Evolutionary conservation across 176 grass and related monocot genomes (phyloP).

Genomic region (Urochloa ruziziensis): DNA sequence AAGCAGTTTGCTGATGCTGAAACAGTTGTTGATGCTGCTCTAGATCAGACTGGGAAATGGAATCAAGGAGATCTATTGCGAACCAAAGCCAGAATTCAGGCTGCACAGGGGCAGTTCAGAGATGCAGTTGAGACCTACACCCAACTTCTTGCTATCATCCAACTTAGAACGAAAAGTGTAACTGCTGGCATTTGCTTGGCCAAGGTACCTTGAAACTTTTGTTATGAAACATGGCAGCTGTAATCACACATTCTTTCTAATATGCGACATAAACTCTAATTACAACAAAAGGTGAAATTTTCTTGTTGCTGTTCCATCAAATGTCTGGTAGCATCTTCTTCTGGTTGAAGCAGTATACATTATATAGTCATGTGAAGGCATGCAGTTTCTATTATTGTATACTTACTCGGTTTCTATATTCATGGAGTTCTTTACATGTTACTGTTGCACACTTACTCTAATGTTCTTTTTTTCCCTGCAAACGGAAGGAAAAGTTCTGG

Average conservation of each 20-base stretch:
- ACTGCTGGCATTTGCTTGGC: slow-evolving; percentile 49
- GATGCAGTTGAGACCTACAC: slow-evolving; percentile 83
- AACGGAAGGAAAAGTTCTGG: background rate
- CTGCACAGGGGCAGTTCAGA: slow-evolving; percentile 62
- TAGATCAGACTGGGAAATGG: slow-evolving; percentile 92
- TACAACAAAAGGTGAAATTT: slow-evolving; percentile 1
- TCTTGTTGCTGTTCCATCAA: background rate
- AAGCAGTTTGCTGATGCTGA: slow-evolving; percentile 75
- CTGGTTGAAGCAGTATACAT: background rate
- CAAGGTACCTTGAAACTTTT: slow-evolving; percentile 57
- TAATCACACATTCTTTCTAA: slow-evolving; percentile 22
- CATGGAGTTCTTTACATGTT: background rate
- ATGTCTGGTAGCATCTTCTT: slow-evolving; percentile 11
- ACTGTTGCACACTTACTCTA: background rate
- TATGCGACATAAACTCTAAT: background rate
- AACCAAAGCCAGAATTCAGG: slow-evolving; percentile 90
- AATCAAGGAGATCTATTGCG: slow-evolving; percentile 60
- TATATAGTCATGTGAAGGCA: slow-evolving; percentile 8
- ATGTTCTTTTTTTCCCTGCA: background rate
- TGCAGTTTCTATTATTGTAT: background rate
- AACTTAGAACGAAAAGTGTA: slow-evolving; percentile 67
- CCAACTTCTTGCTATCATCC: slow-evolving; percentile 79
- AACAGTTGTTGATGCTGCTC: slow-evolving; percentile 71
- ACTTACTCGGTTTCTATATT: slow-evolving; percentile 15
- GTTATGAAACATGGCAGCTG: background rate